phyloP scores from a whole-genome alignment of 208 protist genomes.

The Leishmania gerbilli region DNA sequence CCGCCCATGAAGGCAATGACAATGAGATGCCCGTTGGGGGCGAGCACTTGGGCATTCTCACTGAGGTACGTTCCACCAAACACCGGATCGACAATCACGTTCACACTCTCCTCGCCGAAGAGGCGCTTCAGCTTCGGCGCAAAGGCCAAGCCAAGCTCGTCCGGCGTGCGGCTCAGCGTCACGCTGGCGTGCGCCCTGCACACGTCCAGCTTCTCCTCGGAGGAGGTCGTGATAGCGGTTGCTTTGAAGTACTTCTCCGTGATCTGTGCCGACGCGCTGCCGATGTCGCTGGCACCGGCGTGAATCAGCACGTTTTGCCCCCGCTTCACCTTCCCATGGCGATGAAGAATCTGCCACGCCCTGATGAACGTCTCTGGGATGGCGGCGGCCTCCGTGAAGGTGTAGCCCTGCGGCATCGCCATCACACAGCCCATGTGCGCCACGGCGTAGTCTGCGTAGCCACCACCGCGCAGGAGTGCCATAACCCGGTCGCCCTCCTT shows the following conservation, averaged over 20 bases:
- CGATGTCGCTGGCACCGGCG: constrained; percentile 88
- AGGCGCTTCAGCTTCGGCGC: constrained; percentile 50
- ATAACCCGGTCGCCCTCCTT: constrained; percentile 88
- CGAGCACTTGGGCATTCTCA: constrained; percentile 59
- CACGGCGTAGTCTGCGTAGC: constrained; percentile 90
- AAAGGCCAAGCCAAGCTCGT: constrained; percentile 56
- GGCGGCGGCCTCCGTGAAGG: constrained; percentile 81
- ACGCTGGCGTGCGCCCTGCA: constrained; percentile 62
- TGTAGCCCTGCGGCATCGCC: constrained; percentile 77
- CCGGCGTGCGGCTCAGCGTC: constrained; percentile 48
- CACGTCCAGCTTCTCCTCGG: constrained; percentile 63
- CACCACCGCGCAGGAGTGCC: constrained; percentile 90
- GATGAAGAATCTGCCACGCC: constrained; percentile 87
- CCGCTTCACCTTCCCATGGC: constrained; percentile 58
- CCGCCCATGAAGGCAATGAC: constrained; percentile 79
- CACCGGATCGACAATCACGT: constrained; percentile 81
- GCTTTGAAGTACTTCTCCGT: constrained; percentile 81
- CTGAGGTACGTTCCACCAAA: constrained; percentile 75
- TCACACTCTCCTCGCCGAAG: constrained; percentile 48
- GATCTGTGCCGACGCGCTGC: constrained; percentile 80
- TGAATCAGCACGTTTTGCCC: constrained; percentile 86
- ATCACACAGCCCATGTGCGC: constrained; percentile 70
- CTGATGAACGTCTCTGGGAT: constrained; percentile 94
- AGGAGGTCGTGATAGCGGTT: constrained; percentile 71
- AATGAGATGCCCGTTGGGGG: constrained; percentile 55